phyloP scores from a whole-genome alignment of 352 stramenopile species.

The Globisporangium emineosum region DNA sequence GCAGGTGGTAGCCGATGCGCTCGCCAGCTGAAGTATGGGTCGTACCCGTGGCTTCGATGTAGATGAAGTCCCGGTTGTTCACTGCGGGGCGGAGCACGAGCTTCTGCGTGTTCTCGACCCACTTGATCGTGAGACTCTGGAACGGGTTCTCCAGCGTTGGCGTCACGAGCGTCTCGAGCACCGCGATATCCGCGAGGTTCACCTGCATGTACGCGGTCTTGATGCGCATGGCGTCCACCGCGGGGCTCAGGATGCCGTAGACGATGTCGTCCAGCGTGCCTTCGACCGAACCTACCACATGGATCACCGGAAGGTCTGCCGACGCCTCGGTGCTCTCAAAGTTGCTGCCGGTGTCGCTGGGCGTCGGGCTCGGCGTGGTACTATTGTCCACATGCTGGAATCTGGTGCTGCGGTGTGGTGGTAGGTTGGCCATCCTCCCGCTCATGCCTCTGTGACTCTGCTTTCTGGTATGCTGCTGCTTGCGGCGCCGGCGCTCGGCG shows the following conservation, averaged over 20 bases:
- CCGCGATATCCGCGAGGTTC: constrained; percentile 35
- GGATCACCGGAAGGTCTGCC: constrained; percentile 23
- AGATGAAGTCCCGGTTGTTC: constrained; percentile 31
- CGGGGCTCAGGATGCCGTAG: constrained; percentile 32
- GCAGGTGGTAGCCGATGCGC: constrained; percentile 29
- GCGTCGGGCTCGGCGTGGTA: neutral
- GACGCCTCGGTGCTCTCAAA: constrained; percentile 4
- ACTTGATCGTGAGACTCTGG: constrained; percentile 34
- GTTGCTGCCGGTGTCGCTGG: neutral
- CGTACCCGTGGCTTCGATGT: constrained; percentile 27
- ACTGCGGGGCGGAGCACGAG: constrained; percentile 26
- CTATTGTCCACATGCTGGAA: neutral
- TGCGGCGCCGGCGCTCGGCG: constrained; percentile 18
- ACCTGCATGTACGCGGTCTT: constrained; percentile 40
- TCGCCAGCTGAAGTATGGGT: constrained; percentile 24
- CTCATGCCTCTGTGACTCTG: neutral
- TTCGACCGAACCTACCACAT: constrained; percentile 31
- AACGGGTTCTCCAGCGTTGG: constrained; percentile 28
- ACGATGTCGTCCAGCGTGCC: constrained; percentile 39
- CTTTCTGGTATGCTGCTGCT: neutral
- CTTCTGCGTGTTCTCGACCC: constrained; percentile 28
- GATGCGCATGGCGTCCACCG: constrained; percentile 31
- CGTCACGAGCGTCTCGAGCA: constrained; percentile 31
- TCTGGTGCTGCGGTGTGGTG: neutral
- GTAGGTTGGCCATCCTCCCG: neutral